Evolutionary conservation across 2,329 filamentous ascomycete genomes (phyloP), one percentile per base, ranked within the genome.

Genomic region (Fusarium liriodendri): DNA sequence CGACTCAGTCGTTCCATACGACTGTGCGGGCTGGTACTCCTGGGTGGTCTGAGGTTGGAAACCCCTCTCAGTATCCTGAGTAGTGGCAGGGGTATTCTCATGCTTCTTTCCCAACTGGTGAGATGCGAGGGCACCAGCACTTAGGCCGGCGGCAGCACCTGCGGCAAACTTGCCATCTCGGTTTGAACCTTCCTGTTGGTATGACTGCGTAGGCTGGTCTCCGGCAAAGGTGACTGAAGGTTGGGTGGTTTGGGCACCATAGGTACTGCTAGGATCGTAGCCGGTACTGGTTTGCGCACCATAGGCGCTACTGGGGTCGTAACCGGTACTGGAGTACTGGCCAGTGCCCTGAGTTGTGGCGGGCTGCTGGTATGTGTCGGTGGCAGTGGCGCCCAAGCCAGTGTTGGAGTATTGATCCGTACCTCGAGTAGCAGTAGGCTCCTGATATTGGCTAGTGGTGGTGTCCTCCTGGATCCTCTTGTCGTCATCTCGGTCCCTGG

Each of bases 121-220:
- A 1, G 66, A 75, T 1, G 65, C 69, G 2, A 75, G 50, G 2
- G 62, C 69, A 2, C 62, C 73, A 6, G 64, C 73, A 0, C 74
- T 69, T 2, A 76, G 29, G 6, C 73, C 74, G 0, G 69, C 66
- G 7, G 65, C 73, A 13, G 70, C 33, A 9, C 66, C 71, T 1
- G 64, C 20, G 4, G 60, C 64, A 0, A 70, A 35, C 5, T 52
- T 61, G 22, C 32, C 25, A 2, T 62, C 55, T 18, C 47, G 45
- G 4, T 60, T 52, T 13, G 61, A 40, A 0, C 8, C 25, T 4
- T 72, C 45, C 9, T 66, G 54, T 9, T 70, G 69, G 3, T 64
- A 20, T 0, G 60, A 29, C 6, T 64, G 70, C 6, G 38, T 14
- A 0, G 60, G 11, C 20, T 47, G 55, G 20, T 67, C 45, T n/a